phyloP scores from a whole-genome alignment of 2,329 filamentous ascomycete genomes.

The Claviceps purpurea region DNA sequence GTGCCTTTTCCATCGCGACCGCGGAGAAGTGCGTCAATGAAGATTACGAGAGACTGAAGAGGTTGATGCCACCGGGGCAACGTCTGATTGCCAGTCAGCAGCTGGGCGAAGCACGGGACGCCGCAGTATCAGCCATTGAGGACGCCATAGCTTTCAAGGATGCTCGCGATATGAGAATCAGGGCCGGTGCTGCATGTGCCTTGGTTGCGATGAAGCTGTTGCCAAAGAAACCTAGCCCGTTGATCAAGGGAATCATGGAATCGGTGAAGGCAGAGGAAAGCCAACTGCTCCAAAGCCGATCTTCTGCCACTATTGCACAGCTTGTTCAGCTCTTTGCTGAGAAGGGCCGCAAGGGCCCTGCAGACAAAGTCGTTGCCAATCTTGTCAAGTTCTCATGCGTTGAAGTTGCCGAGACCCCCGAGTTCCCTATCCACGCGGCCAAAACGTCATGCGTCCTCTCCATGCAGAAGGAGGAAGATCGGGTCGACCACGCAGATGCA shows the following conservation, averaged over 20 bases:
- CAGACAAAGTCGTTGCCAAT: constrained; percentile 92
- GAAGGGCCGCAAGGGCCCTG: constrained; percentile 66
- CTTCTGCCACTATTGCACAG: constrained; percentile 68
- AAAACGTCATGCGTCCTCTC: constrained; percentile 77
- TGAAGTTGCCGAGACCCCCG: constrained; percentile 92
- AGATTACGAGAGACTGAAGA: constrained; percentile 82
- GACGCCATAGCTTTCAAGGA: constrained; percentile 71
- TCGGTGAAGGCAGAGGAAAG: constrained; percentile 95
- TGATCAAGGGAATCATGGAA: constrained; percentile 98
- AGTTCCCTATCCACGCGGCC: constrained; percentile 71
- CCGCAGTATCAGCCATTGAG: constrained; percentile 57
- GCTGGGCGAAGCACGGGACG: constrained; percentile 61
- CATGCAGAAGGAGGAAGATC: constrained; percentile 92
- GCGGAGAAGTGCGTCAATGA: constrained; percentile 77
- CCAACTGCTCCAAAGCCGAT: constrained; percentile 71
- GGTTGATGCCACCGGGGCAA: constrained; percentile 76
- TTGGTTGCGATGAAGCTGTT: constrained; percentile 76
- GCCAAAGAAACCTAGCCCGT: constrained; percentile 82
- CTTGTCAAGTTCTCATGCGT: constrained; percentile 96
- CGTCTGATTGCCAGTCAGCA: constrained; percentile 71
- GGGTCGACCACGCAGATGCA: constrained; percentile 82
- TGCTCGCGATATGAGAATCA: constrained; percentile 71
- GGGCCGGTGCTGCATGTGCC: constrained; percentile 74
- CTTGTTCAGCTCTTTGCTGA: constrained; percentile 79
- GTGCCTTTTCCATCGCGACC: constrained; percentile 76